Base-by-base conservation (phyloP, 495 filamentous ascomycete species). In the Lophiostoma macrostomum region DNA sequence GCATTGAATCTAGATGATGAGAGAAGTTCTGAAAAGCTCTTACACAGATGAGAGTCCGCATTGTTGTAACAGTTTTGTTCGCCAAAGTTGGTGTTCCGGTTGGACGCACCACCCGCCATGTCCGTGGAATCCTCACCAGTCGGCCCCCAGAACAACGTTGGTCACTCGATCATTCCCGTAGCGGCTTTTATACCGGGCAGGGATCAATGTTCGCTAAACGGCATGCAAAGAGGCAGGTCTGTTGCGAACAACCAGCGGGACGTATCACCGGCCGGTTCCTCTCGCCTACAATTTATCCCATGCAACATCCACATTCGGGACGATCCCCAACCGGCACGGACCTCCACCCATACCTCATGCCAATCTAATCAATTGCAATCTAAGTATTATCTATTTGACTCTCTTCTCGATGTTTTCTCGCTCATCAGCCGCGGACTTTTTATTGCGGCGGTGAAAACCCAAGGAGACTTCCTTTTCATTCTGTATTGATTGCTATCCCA, bases 221-320 rank as follows among this genome's bases (percentile, higher is more conserved):
- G 5, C 13, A 31, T 23, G 23, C 30, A 51, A 42, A 4, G 47
- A 48, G 27, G 18, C 18, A 36, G 41, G 35, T 49, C 22, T 37
- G 16, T 35, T 40, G 31, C 41, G 39, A 38, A 46, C 47, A 45
- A 18, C 44, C 53, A 45, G 38, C 25, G 18, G n/a, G 46, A 52
- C 54, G 54, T 51, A 58, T 52, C 46, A 58, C 54, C 31, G 24
- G 7, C 30, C 29, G 14, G 20, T 41, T 19, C 31, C 23, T n/a
- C 31, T 53, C 48, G 56, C 48, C 42, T 37, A 44, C 56, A 51
- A 59, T 59, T 53, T 59, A 59, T 59, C 41, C 56, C 42, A 47
- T 53, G 56, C 56, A 53, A 59, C 56, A 22, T 48, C 49, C 49
- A 52, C 39, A 20, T 34, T 42, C 48, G 47, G 41, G 32, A 41